Evolutionary conservation across 2,329 filamentous ascomycete genomes (phyloP).

Genomic region (Corniculantispora saksenae): DNA sequence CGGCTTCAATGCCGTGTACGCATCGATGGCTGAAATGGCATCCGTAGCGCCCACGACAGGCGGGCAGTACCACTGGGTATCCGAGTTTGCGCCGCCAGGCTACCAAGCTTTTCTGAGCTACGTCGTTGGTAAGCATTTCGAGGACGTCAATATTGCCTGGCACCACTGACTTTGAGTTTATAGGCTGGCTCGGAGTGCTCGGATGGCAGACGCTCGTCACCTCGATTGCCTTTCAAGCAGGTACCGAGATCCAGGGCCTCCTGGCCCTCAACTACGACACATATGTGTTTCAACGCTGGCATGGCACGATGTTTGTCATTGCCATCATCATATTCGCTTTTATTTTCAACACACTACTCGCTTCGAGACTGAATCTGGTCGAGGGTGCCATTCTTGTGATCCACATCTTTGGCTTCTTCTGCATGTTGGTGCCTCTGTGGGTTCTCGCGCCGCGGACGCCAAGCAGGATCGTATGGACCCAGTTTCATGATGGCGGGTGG

Average conservation of each 20-base stretch:
- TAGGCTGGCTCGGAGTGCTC: background rate
- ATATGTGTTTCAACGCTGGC: background rate
- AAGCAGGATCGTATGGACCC: background rate
- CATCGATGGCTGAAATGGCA: slow-evolving; percentile 43
- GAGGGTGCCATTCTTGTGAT: background rate
- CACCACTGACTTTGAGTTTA: too few species aligned
- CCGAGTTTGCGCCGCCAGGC: slow-evolving; percentile 47
- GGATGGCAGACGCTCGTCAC: background rate
- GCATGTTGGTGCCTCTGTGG: background rate
- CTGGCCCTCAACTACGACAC: background rate
- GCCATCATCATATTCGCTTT: background rate
- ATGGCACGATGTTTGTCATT: background rate
- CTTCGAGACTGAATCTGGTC: background rate
- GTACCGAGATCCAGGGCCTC: background rate
- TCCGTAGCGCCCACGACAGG: slow-evolving; percentile 49
- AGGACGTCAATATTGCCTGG: too few species aligned
- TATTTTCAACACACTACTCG: background rate
- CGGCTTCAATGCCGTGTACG: slow-evolving; percentile 47
- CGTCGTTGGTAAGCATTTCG: slow-evolving; percentile 28
- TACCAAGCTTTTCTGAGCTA: slow-evolving; percentile 57
- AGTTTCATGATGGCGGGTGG: background rate
- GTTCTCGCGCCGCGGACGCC: background rate
- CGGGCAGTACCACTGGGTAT: slow-evolving; percentile 60
- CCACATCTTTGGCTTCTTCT: background rate
- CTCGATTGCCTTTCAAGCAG: background rate